These are phyloP conservation scores for Jacaranda mimosifolia DNA, from an alignment of 257 asterid genomes.

Conservation along the genomic window DNA sequence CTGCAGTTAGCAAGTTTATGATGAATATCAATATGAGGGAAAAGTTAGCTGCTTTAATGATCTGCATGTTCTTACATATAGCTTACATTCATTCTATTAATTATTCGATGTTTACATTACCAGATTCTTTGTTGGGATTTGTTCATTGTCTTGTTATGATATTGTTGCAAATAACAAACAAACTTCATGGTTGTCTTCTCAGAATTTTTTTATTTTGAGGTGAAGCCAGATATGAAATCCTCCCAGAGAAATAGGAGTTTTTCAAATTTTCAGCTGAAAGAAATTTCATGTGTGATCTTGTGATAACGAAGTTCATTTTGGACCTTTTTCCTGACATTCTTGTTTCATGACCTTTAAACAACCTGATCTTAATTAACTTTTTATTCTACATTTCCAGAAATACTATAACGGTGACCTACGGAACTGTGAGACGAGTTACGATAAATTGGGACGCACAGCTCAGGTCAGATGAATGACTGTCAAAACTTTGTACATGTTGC, in stretches of 20 bases:
- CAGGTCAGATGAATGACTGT: conserved; percentile 59
- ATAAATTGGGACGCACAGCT: conserved; percentile 98
- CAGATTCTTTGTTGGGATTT: background rate
- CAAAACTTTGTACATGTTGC: conserved; percentile 14
- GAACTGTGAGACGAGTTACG: conserved; percentile 80
- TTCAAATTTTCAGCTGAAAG: conserved; percentile 24
- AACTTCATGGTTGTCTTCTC: conserved; percentile 21
- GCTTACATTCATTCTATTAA: background rate
- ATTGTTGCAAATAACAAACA: conserved; percentile 14
- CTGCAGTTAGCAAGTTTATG: background rate
- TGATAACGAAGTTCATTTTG: conserved; percentile 14
- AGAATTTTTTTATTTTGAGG: conserved; percentile 3
- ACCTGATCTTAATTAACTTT: conserved; percentile 9
- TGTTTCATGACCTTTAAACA: conserved; percentile 22
- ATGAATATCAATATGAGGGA: too few species aligned
- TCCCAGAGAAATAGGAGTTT: conserved; percentile 25
- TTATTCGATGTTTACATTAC: background rate
- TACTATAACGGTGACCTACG: conserved; percentile 80
- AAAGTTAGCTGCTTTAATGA: conserved; percentile 8
- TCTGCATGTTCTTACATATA: background rate
- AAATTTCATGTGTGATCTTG: background rate
- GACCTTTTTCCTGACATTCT: conserved; percentile 19
- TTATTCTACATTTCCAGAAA: conserved; percentile 58
- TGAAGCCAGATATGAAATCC: conserved; percentile 20
- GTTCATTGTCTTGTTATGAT: conserved; percentile 13